phyloP scores from a whole-genome alignment of 1,139 yeast genomes.

The Debaryomycetaceae sp. region DNA sequence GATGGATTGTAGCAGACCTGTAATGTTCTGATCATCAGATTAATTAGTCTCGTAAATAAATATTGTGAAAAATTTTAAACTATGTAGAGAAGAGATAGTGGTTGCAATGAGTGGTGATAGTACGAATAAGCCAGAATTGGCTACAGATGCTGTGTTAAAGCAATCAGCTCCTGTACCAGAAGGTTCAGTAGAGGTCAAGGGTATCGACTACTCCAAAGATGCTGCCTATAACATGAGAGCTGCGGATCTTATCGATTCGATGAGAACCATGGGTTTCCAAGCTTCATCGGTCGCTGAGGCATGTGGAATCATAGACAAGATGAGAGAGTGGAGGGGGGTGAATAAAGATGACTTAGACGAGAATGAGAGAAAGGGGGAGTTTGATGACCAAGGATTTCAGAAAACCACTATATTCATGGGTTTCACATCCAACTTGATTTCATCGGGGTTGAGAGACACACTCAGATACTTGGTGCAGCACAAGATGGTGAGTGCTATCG shows the following conservation, averaged over 20 bases:
- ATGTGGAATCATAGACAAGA: constrained; percentile 84
- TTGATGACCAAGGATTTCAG: constrained; percentile 78
- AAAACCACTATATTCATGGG: constrained; percentile 92
- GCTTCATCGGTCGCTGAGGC: constrained; percentile 84
- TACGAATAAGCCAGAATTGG: constrained; percentile 50
- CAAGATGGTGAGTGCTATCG: constrained; percentile 92
- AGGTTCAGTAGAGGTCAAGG: constrained; percentile 70
- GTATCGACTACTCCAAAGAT: constrained; percentile 82
- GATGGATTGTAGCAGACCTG: neutral
- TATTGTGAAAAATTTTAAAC: neutral
- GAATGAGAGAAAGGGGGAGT: constrained; percentile 68
- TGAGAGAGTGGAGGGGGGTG: constrained; percentile 91
- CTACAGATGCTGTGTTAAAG: constrained; percentile 86
- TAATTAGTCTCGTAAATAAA: neutral
- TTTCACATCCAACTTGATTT: constrained; percentile 92
- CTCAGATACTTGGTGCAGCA: constrained; percentile 85
- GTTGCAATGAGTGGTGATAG: neutral
- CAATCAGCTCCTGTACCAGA: constrained; percentile 85
- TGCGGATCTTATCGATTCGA: constrained; percentile 68
- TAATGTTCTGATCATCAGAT: neutral
- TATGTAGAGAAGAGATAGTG: constrained; percentile 8
- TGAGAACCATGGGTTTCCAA: constrained; percentile 98
- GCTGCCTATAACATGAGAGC: constrained; percentile 72
- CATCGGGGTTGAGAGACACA: constrained; percentile 91
- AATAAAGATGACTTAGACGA: constrained; percentile 62